Conservation (phyloP, 164 flowering plant species). For the Liriodendron chinense region DNA sequence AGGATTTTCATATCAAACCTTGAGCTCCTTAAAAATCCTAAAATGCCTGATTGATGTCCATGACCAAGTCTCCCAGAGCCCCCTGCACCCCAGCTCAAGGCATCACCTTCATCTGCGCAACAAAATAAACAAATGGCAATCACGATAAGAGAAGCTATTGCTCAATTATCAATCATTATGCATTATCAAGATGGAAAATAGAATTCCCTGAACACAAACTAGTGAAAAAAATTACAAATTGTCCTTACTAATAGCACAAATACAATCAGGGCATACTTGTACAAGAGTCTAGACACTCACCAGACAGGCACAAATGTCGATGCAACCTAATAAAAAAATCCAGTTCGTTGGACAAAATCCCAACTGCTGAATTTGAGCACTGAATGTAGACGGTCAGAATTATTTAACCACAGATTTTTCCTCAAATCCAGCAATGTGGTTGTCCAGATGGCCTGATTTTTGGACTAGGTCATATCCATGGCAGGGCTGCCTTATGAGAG, state of each 20-base stretch:
- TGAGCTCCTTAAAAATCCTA: conserved; percentile 58
- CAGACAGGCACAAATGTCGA: not conserved
- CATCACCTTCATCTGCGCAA: conserved; percentile 62
- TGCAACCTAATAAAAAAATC: not conserved
- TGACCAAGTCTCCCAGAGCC: conserved; percentile 94
- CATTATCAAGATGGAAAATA: not conserved
- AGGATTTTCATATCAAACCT: conserved; percentile 41
- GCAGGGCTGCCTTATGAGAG: not conserved
- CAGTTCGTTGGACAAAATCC: too few relatives aligned
- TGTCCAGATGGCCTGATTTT: not conserved
- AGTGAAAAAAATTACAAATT: not conserved
- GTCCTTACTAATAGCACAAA: not conserved
- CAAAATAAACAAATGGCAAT: not conserved
- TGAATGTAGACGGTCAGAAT: not conserved
- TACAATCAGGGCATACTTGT: not conserved
- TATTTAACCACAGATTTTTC: not conserved
- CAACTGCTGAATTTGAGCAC: not conserved
- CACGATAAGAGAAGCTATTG: not conserved
- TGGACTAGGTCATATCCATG: not conserved
- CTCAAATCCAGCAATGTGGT: not conserved
- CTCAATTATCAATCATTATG: not conserved
- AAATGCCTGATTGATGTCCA: conserved; percentile 61
- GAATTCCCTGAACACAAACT: not conserved
- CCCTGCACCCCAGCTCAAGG: conserved; percentile 92
- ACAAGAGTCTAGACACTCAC: not conserved